Conservation (phyloP, 2,329 filamentous ascomycete species). For the Aspergillus puulaauensis region DNA sequence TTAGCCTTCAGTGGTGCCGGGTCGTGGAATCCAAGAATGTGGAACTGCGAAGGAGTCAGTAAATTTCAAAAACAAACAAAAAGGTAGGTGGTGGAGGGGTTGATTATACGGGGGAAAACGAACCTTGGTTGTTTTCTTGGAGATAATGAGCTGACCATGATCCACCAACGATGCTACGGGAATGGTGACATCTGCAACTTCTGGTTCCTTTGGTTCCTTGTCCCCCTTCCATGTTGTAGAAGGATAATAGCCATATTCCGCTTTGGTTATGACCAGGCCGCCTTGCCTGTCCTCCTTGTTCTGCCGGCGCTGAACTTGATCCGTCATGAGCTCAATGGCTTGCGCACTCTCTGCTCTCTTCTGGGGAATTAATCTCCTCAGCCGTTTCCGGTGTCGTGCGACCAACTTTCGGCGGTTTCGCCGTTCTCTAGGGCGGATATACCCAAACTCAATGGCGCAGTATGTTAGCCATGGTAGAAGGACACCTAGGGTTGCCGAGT, state of each 20-base stretch:
- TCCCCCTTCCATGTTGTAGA: constrained; percentile 24
- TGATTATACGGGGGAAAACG: constrained; percentile 1
- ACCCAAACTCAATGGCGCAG: constrained; percentile 42
- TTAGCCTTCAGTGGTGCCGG: constrained; percentile 44
- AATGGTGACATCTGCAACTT: constrained; percentile 42
- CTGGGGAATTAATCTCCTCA: constrained; percentile 37
- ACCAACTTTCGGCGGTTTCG: constrained; percentile 35
- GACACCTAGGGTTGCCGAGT: constrained; percentile 36
- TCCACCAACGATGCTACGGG: constrained; percentile 47
- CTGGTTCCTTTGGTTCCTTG: constrained; percentile 21
- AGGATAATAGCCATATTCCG: constrained; percentile 42
- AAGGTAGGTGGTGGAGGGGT: background rate
- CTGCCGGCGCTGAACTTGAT: constrained; percentile 41
- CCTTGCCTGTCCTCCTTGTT: constrained; percentile 32
- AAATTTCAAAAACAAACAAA: background rate
- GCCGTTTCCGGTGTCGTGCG: constrained; percentile 35
- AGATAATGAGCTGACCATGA: constrained; percentile 39
- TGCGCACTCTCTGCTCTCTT: constrained; percentile 38
- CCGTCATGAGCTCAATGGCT: constrained; percentile 41
- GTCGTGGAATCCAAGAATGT: constrained; percentile 46
- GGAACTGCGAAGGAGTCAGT: constrained; percentile 33
- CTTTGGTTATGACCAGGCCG: constrained; percentile 41
- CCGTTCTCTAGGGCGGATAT: constrained; percentile 39
- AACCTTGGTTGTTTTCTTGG: constrained; percentile 37
- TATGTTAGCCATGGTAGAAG: constrained; percentile 42